Conservation (phyloP, 83 land plant genomes). For the Isoetes engelmannii region DNA sequence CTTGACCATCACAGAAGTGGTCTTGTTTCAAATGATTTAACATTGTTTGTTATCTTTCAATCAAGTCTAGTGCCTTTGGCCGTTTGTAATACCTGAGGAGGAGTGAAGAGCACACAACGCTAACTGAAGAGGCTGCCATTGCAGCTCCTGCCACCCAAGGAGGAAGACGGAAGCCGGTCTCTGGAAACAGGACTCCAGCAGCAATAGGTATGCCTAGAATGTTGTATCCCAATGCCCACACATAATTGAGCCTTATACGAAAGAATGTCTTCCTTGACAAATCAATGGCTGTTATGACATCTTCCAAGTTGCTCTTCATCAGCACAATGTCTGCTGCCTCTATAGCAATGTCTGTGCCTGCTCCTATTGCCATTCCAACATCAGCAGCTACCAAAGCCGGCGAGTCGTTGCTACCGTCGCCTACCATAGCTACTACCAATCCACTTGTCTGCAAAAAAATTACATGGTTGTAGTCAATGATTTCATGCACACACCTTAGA, state of each 20-base stretch:
- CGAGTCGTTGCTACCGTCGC: slow-evolving; percentile 93
- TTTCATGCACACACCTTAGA: not conserved
- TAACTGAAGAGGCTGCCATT: slow-evolving; percentile 94
- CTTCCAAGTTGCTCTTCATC: slow-evolving; percentile 83
- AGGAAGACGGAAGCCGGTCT: slow-evolving; percentile 70
- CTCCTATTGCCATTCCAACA: slow-evolving; percentile 96
- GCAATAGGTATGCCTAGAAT: slow-evolving; percentile 87
- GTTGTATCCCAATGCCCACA: slow-evolving; percentile 94
- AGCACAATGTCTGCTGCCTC: slow-evolving; percentile 97
- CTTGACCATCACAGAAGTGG: too few species aligned
- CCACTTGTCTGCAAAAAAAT: slow-evolving; percentile 55
- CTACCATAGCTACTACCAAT: slow-evolving; percentile 82
- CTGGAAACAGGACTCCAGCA: slow-evolving; percentile 82
- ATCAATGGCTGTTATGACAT: slow-evolving; percentile 87
- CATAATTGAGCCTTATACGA: slow-evolving; percentile 71
- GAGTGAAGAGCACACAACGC: slow-evolving; percentile 87
- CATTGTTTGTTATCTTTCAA: too few species aligned
- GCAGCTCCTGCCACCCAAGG: slow-evolving; percentile 98
- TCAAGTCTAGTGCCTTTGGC: slow-evolving; percentile 31
- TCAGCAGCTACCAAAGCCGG: slow-evolving; percentile 96
- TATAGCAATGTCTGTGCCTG: slow-evolving; percentile 94
- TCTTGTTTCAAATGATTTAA: too few species aligned
- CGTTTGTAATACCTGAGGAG: slow-evolving; percentile 66
- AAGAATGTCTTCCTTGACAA: slow-evolving; percentile 73
- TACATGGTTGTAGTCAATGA: not conserved